A percentile compares a stretch with the other conserved stretches of the same genome.
Conservation (phyloP, 257 asterid genomes). For the Solanum paucissectum region DNA sequence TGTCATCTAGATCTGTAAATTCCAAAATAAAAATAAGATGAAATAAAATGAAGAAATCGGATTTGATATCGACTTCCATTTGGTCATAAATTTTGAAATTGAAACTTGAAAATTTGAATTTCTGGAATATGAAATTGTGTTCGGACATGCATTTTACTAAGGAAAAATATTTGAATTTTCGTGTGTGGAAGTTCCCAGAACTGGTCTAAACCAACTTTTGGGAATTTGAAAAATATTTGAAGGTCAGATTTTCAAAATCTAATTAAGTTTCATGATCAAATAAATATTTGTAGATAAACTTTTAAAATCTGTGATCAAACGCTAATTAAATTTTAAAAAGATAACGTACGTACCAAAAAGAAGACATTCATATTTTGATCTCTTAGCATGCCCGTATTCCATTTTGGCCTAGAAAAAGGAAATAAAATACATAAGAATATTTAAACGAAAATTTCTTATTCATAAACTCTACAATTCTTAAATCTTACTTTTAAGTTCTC, state of each 20-base stretch:
- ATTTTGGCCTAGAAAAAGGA: conserved; percentile 22
- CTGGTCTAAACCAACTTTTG: neutral
- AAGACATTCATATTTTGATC: conserved; percentile 79
- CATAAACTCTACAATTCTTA: no score
- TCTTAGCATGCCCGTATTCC: conserved; percentile 63
- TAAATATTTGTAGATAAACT: no score
- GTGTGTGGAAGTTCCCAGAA: neutral
- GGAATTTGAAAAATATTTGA: neutral
- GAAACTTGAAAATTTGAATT: no score
- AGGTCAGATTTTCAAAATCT: no score
- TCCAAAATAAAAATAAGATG: neutral
- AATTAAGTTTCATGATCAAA: neutral
- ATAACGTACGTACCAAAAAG: conserved; percentile 52
- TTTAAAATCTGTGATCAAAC: no score
- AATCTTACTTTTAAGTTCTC: neutral
- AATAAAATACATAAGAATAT: neutral
- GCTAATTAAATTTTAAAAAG: neutral
- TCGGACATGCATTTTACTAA: neutral
- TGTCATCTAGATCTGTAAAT: conserved; percentile 77
- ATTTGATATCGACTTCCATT: neutral
- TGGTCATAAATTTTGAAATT: neutral
- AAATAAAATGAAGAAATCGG: neutral
- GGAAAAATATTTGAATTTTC: no score
- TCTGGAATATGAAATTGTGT: no score
- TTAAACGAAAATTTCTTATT: no score